phyloP scores from a whole-genome alignment of 2,329 filamentous ascomycete species.

The Fusarium redolens region DNA sequence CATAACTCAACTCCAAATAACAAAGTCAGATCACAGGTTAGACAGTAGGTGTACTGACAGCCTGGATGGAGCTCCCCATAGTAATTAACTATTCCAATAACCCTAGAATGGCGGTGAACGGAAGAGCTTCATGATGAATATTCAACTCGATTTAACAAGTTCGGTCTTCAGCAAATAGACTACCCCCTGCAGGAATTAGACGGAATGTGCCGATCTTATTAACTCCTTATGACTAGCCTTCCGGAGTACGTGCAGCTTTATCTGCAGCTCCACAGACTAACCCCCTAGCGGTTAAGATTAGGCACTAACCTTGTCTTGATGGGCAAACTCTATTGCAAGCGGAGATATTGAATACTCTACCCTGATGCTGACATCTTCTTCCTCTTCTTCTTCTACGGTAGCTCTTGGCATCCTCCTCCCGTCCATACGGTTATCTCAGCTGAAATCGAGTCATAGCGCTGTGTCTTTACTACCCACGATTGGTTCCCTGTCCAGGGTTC shows the following conservation, averaged over 20 bases:
- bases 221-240: background rate
- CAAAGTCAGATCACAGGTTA: no score
- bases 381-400: background rate
- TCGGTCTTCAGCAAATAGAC: no score
- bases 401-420: background rate
- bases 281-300: background rate
- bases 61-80: no score
- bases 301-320: background rate
- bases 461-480: background rate
- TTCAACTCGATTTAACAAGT: no score
- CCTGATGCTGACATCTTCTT: background rate
- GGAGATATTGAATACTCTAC: background rate
- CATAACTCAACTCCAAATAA: no score
- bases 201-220: background rate
- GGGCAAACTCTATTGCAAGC: background rate
- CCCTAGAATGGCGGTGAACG: no score
- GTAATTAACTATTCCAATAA: no score
- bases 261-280: background rate
- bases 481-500: background rate
- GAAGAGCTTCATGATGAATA: no score
- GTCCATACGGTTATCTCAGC: background rate
- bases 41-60: no score
- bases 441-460: background rate
- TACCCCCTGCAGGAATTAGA: no score
- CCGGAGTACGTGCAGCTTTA: background rate